Base-by-base conservation (phyloP, 768 basidiomycete genomes). In the Filobasidium wieringae region DNA sequence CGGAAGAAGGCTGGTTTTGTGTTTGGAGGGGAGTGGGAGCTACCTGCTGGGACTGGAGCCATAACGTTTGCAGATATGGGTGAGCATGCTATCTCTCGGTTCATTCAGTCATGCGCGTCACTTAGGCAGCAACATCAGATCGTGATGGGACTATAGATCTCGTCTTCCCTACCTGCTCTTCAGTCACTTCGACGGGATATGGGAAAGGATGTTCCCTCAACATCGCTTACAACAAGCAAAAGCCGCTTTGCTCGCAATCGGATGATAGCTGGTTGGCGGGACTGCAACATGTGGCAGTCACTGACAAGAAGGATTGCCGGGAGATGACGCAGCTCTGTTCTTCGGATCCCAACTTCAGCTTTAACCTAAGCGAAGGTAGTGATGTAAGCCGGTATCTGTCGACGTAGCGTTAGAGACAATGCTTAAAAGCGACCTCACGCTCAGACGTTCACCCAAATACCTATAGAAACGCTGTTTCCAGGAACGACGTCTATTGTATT, bases 91-190 rank as follows among this genome's bases (percentile, higher is more conserved):
- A 22, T 6, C 24, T 40, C 4, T n/a, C 41, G 41, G 1, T 9
- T 24, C 54, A 6, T 24, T 27, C 9, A 15, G 26, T 11, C n/a
- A n/a, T 43, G 29, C 39, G 6, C 22, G 14, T 29, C 26, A 6
- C 33, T 52, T 17, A 15, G 24, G 41, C 19, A 24, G 37, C 26
- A 30, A 31, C 58, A 5, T 30, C n/a, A 75, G 92, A 97, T 67
- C 83, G 95, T 7, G 95, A 97, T 65, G 95, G 95, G 0, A 92
- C 93, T 0, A 86, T 97, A 31, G 95, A 97, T 71, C 83, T 97
- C 80, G 79, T 99, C 43, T 89, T 96, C 68, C 80, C 88, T 0
- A 86, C 86, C 0, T 99, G 95, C 69, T 74, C 77, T 0, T 80
- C 78, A 2, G 81, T 87, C n/a, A 84, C 86, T 0, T 77, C 79